These are phyloP conservation scores for Cyclotella kingstonii DNA, from an alignment of 108 stramenopile species.

Conservation along the genomic window DNA sequence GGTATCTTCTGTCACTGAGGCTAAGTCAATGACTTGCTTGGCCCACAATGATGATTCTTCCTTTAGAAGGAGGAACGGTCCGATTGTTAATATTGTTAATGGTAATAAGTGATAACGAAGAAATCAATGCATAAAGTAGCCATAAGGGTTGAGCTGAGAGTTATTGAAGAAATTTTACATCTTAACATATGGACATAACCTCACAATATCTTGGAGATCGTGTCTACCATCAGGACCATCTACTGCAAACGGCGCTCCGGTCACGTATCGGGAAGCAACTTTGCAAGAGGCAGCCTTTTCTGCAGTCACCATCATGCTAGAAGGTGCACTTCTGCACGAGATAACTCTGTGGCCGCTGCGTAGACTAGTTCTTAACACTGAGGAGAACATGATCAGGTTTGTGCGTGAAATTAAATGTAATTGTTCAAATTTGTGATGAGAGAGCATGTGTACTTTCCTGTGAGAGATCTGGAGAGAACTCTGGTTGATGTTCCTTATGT, in stretches of 20 bases:
- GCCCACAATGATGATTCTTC: conserved; percentile 21
- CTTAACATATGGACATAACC: background rate
- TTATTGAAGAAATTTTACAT: background rate
- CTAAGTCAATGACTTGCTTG: conserved; percentile 23
- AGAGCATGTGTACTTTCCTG: no score
- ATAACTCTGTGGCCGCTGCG: no score
- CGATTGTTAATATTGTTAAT: background rate
- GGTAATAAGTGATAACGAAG: background rate
- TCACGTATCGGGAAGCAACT: conserved; percentile 2
- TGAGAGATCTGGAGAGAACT: no score
- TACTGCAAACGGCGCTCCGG: conserved; percentile 10
- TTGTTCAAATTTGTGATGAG: no score
- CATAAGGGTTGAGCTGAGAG: background rate
- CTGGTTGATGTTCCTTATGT: no score
- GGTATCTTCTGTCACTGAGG: conserved; percentile 30
- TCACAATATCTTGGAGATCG: conserved; percentile 22
- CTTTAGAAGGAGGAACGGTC: background rate
- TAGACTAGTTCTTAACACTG: no score
- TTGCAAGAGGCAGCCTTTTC: conserved; percentile 6
- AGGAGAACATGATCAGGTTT: no score
- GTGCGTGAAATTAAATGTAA: no score
- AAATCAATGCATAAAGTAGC: no score
- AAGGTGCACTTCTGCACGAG: no score
- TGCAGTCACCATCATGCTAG: no score
- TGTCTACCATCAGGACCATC: conserved; percentile 24